These are phyloP conservation scores for Botrytis tulipae DNA, from an alignment of 2,329 filamentous ascomycete genomes.

Conservation along the genomic window DNA sequence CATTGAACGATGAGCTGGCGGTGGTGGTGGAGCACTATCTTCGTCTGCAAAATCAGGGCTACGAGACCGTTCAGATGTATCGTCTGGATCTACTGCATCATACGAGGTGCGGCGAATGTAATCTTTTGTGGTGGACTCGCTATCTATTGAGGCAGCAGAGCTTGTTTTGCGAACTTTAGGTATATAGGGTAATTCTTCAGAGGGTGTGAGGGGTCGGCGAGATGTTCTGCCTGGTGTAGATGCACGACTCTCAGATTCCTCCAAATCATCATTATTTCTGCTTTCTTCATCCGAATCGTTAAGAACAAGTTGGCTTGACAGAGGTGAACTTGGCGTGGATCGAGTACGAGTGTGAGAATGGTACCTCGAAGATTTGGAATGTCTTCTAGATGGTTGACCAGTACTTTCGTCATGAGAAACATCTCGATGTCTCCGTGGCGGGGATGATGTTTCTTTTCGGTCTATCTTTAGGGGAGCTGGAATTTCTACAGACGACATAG, in stretches of 20 bases:
- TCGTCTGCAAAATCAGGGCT: constrained; percentile 17
- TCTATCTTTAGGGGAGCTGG: constrained; percentile 3
- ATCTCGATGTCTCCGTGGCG: constrained; percentile 7
- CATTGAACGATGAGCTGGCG: constrained; percentile 36
- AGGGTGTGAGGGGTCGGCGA: constrained; percentile 16
- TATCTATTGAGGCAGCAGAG: constrained; percentile 11
- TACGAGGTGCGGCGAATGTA: background rate
- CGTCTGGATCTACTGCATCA: constrained; percentile 3
- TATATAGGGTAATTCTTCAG: constrained; percentile 18
- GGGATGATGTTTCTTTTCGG: constrained; percentile 7
- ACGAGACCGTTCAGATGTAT: background rate
- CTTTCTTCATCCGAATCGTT: constrained; percentile 19
- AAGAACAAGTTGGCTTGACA: constrained; percentile 18
- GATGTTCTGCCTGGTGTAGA: constrained; percentile 14
- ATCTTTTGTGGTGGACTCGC: constrained; percentile 14
- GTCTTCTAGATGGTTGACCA: background rate
- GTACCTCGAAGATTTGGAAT: constrained; percentile 12
- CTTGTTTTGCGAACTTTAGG: constrained; percentile 21
- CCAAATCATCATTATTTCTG: background rate
- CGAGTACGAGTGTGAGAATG: constrained; percentile 20
- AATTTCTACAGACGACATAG: constrained; percentile 1
- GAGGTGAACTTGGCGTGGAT: constrained; percentile 20
- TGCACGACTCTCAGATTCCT: constrained; percentile 11
- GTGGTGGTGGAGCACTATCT: constrained; percentile 35
- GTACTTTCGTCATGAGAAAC: constrained; percentile 5